phyloP scores from a whole-genome alignment of 179 eudicot genomes.

The Beta macrorhiza region DNA sequence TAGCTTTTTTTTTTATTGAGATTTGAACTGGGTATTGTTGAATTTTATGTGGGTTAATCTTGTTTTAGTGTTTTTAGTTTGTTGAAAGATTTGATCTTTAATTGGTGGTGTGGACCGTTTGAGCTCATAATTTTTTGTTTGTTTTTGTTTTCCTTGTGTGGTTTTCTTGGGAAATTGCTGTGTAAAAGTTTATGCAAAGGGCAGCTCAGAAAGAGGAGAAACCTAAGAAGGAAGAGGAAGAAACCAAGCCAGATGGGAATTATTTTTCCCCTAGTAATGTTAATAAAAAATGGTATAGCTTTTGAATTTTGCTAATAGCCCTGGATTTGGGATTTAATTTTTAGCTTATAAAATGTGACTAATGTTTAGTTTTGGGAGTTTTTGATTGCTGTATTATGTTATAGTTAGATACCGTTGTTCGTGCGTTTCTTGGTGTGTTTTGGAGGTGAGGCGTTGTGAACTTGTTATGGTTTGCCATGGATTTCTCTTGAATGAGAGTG shows the following conservation, averaged over 20 bases:
- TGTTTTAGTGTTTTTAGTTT: conserved; percentile 17
- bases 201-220: conserved; percentile 70
- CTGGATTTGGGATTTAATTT: neutral
- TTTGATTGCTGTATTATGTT: neutral
- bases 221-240: conserved; percentile 57
- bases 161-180: conserved; percentile 19
- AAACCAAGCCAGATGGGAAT: conserved; percentile 46
- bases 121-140: conserved; percentile 25
- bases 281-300: conserved; percentile 67
- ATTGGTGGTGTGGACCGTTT: conserved; percentile 9
- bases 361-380: too few relatives aligned
- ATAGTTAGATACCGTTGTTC: neutral
- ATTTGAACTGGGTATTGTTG: conserved; percentile 24
- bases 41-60: conserved; percentile 22
- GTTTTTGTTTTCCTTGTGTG: neutral
- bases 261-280: conserved; percentile 50
- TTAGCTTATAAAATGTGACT: neutral
- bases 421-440: neutral
- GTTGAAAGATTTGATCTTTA: neutral
- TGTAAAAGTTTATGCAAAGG: conserved; percentile 93
- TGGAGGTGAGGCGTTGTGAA: neutral
- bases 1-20: neutral
- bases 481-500: neutral
- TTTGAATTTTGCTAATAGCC: conserved; percentile 5
- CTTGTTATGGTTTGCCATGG: neutral